Percentiles rank a stretch among this genome's conserved stretches.
Conservation (phyloP, 2,329 filamentous ascomycete genomes). For the Colletotrichum sp. region DNA sequence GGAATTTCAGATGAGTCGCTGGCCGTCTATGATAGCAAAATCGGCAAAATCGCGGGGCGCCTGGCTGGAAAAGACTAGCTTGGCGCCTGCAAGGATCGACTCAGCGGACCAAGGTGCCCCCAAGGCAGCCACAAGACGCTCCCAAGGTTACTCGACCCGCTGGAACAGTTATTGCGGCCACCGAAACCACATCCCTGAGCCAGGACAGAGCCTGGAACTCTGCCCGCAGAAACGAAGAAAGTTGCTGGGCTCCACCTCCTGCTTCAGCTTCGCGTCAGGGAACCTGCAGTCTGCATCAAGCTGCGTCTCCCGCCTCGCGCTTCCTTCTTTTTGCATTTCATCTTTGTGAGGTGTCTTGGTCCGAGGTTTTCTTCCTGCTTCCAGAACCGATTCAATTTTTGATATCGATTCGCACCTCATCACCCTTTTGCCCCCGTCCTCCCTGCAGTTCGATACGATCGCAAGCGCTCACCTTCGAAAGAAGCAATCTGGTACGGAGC, state of each 20-base stretch:
- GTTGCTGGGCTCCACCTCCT: constrained; percentile 9
- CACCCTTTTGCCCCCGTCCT: not conserved
- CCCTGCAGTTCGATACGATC: not conserved
- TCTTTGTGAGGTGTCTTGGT: not conserved
- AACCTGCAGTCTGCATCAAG: constrained; percentile 2
- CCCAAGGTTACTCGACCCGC: not conserved
- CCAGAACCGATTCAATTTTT: not conserved
- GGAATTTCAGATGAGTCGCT: not conserved
- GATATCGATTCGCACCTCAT: not conserved
- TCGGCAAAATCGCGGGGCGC: constrained; percentile 15
- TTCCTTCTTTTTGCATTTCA: not conserved
- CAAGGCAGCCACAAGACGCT: not conserved
- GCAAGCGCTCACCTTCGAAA: not conserved
- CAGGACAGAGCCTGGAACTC: not conserved
- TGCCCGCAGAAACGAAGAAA: not conserved
- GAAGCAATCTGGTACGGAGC: not conserved
- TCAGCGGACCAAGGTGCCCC: not conserved
- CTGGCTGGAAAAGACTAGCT: not conserved
- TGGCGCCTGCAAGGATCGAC: not conserved
- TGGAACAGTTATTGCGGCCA: constrained; percentile 14
- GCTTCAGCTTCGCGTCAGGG: constrained; percentile 9
- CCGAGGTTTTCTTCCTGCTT: not conserved
- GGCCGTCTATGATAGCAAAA: not conserved
- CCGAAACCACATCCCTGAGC: not conserved
- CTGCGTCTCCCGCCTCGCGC: not conserved